phyloP scores from a whole-genome alignment of 352 stramenopile species.

The Pythium pectinolyticum region DNA sequence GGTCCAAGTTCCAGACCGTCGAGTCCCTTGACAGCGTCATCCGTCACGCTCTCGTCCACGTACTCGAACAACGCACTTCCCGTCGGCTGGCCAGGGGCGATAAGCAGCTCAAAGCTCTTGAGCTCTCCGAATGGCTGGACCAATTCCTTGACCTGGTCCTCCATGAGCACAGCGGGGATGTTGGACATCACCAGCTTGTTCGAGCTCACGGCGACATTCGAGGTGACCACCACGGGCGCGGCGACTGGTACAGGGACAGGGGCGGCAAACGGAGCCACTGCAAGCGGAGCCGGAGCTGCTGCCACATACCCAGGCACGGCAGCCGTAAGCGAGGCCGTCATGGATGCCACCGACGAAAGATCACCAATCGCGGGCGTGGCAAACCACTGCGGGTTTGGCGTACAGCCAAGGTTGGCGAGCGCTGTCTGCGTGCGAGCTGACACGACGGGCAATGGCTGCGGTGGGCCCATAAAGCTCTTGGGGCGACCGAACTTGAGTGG shows the following conservation, averaged over 20 bases:
- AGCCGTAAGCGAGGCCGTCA: constrained; percentile 11
- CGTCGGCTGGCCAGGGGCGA: constrained; percentile 51
- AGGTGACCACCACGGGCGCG: neutral
- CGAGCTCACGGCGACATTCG: constrained; percentile 6
- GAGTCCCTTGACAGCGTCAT: constrained; percentile 66
- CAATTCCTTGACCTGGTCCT: constrained; percentile 82
- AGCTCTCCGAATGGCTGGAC: constrained; percentile 82
- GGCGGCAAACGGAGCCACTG: neutral
- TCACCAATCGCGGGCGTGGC: constrained; percentile 28
- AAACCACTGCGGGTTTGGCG: constrained; percentile 81
- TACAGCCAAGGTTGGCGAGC: constrained; percentile 79
- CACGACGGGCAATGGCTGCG: constrained; percentile 72
- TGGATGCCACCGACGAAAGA: constrained; percentile 17
- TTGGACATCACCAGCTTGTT: constrained; percentile 82
- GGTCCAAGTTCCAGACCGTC: constrained; percentile 80
- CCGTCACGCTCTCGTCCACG: constrained; percentile 51
- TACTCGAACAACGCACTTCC: constrained; percentile 85
- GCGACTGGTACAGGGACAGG: constrained; percentile 5
- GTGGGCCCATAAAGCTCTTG: constrained; percentile 78
- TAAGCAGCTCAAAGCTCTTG: constrained; percentile 66
- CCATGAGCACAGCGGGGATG: constrained; percentile 70
- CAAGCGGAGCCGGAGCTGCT: neutral
- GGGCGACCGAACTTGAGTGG: constrained; percentile 86
- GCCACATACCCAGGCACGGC: neutral
- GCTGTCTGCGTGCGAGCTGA: constrained; percentile 74